Percentiles rank a stretch among this genome's conserved stretches.
phyloP scores from a whole-genome alignment of 1,284 basidiomycete species.

The Cryptococcus sp. region DNA sequence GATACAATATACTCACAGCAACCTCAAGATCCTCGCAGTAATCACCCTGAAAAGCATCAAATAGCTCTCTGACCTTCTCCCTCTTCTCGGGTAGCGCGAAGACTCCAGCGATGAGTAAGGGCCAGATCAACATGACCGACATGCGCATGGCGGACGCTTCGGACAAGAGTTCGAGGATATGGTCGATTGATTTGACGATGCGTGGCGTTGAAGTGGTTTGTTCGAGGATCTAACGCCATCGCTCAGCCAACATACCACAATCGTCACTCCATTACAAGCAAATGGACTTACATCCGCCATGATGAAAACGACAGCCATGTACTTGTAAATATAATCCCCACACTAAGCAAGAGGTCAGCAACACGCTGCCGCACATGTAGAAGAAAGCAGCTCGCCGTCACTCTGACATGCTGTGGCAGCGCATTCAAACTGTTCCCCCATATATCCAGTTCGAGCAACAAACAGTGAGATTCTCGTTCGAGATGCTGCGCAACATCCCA shows the following conservation, averaged over 20 bases:
- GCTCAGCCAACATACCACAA: neutral
- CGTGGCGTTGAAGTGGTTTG: conserved; percentile 21
- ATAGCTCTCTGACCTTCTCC: conserved; percentile 25
- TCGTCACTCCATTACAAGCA: too few relatives aligned
- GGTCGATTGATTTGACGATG: conserved; percentile 25
- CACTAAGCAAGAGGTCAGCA: conserved; percentile 14
- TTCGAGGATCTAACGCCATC: conserved; percentile 28
- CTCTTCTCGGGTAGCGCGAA: conserved; percentile 16
- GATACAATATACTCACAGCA: conserved; percentile 29
- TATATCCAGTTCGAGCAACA: conserved; percentile 36
- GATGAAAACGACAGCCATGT: conserved; percentile 34
- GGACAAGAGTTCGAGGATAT: conserved; percentile 36
- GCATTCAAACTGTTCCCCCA: conserved; percentile 38
- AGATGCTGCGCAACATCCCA: conserved; percentile 29
- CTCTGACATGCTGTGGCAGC: conserved; percentile 34
- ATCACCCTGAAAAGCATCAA: conserved; percentile 31
- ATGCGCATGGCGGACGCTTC: conserved; percentile 36
- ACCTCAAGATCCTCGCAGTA: conserved; percentile 38
- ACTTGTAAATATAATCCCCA: conserved; percentile 43
- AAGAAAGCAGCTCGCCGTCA: conserved; percentile 24
- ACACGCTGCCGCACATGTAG: neutral
- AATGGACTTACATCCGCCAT: conserved; percentile 40
- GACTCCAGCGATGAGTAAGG: conserved; percentile 36
- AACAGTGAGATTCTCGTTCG: conserved; percentile 23
- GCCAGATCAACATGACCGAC: conserved; percentile 43